Percentiles rank a stretch among this genome's conserved stretches.
phyloP scores from a whole-genome alignment of 2,329 filamentous ascomycete species.

The Scytalidium lignicola region DNA sequence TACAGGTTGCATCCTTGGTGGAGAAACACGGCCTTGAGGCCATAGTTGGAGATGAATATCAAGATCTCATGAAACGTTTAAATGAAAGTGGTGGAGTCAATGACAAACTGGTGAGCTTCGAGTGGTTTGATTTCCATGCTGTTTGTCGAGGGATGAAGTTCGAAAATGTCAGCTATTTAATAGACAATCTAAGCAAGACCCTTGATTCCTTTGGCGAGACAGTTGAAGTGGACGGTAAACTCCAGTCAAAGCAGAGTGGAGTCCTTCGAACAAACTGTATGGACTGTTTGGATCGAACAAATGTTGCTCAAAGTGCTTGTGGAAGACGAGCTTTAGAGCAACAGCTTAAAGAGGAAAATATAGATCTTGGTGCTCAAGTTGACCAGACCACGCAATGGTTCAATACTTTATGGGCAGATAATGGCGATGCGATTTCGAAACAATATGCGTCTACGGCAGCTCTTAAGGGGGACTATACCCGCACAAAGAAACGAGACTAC shows the following conservation, averaged over 20 bases:
- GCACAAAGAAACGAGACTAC: slow-evolving; percentile 85
- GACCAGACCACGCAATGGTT: slow-evolving; percentile 88
- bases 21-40: slow-evolving; percentile 83
- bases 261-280: slow-evolving; percentile 95
- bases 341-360: slow-evolving; percentile 71
- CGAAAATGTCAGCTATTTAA: slow-evolving; percentile 80
- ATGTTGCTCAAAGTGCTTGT: slow-evolving; percentile 90
- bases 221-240: slow-evolving; percentile 42
- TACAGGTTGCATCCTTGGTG: slow-evolving; percentile 79
- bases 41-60: slow-evolving; percentile 72
- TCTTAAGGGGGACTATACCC: slow-evolving; percentile 93
- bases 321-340: slow-evolving; percentile 75
- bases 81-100: slow-evolving; percentile 57
- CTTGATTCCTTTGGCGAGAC: slow-evolving; percentile 70
- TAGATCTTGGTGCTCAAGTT: slow-evolving; percentile 66
- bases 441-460: slow-evolving; percentile 95
- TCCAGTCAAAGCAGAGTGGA: slow-evolving; percentile 56
- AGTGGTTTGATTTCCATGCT: slow-evolving; percentile 97
- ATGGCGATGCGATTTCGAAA: slow-evolving; percentile 90
- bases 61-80: slow-evolving; percentile 59
- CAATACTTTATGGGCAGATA: slow-evolving; percentile 95
- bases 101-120: slow-evolving; percentile 56
- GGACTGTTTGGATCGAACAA: slow-evolving; percentile 95
- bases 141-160: slow-evolving; percentile 96
- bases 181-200: slow-evolving; percentile 63